Evolutionary conservation across 2,329 filamentous ascomycete species (phyloP), one percentile per base, ranked within the genome.

Genomic region (Paecilomyces sp.): DNA sequence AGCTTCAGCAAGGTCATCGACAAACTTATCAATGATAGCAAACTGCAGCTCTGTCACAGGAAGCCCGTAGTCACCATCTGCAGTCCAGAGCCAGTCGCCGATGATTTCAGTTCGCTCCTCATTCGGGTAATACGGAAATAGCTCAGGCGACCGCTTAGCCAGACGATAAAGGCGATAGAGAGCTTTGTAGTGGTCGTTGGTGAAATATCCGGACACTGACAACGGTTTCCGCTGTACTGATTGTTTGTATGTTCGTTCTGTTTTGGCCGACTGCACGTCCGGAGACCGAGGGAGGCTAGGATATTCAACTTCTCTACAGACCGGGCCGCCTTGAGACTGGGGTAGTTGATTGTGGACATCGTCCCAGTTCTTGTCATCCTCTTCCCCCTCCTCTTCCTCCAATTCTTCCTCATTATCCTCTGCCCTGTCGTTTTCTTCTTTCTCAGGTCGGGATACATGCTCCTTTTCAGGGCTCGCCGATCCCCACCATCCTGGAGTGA

Each of bases 1-100:
- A 13, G 67, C 70, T 31, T 68, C 66, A 54, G 71, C 66, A 56
- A 78, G 64, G 50, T 77, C 71, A 62, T 70, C 70, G 55, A 70
- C 66, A 63, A 77, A 78, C 56, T 69, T 69, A 62, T 77, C 73
- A 34, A 77, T 68, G 33, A 78, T 73, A 11, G 74, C 74, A 63
- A 78, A 74, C 57, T 78, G 75, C 11, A 71, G 68, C 64, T 77
- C 71, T 5, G 75, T 76, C 59, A 78, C 72, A 12, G 72, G 72
- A 3, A 76, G 70, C 54, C 74, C 73, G 61, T 77, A 71, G 54
- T 65, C 66, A 15, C 74, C 73, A 64, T 77, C 74, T 18, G 74
- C 75, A 2, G 74, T 76, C 72, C 72, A 77, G 54, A 77, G 74
- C 70, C 71, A 75, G 64, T 75, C 74, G 30, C 75, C 75, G 55